Percentiles rank a stretch among this genome's conserved stretches.
phyloP scores from a whole-genome alignment of 352 stramenopile species.

The Globisporangium cystogenes region DNA sequence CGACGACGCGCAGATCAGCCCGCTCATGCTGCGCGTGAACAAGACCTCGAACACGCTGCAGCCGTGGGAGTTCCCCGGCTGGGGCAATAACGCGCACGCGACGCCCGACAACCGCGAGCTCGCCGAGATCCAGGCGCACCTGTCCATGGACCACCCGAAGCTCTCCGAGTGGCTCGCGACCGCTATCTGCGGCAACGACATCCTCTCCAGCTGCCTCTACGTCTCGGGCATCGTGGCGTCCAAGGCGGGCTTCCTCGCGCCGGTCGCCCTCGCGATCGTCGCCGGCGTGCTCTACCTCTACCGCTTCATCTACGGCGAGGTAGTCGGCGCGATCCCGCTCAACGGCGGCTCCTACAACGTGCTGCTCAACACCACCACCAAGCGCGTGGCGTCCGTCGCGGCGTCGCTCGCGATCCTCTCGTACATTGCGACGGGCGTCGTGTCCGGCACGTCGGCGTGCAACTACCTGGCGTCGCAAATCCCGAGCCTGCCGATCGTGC shows the following conservation, averaged over 20 bases:
- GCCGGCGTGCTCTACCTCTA: constrained; percentile 85
- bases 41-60: constrained; percentile 64
- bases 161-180: constrained; percentile 92
- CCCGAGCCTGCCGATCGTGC: constrained; percentile 68
- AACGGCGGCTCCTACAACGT: constrained; percentile 96
- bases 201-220: constrained; percentile 92
- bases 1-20: constrained; percentile 47
- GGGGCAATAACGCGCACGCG: constrained; percentile 62
- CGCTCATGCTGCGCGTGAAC: constrained; percentile 71
- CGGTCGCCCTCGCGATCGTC: constrained; percentile 87
- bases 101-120: constrained; percentile 59
- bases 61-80: constrained; percentile 84
- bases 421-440: constrained; percentile 94
- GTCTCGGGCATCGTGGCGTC: constrained; percentile 79
- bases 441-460: constrained; percentile 82
- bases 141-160: constrained; percentile 75
- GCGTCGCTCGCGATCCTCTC: constrained; percentile 93
- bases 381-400: constrained; percentile 90
- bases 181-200: constrained; percentile 95
- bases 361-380: constrained; percentile 94
- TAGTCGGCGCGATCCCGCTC: constrained; percentile 90
- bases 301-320: constrained; percentile 94
- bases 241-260: constrained; percentile 89
- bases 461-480: constrained; percentile 85
- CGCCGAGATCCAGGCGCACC: constrained; percentile 64